These are phyloP conservation scores for Teratosphaeria gauchensis DNA, from an alignment of 2,329 filamentous ascomycete genomes.

Conservation along the genomic window DNA sequence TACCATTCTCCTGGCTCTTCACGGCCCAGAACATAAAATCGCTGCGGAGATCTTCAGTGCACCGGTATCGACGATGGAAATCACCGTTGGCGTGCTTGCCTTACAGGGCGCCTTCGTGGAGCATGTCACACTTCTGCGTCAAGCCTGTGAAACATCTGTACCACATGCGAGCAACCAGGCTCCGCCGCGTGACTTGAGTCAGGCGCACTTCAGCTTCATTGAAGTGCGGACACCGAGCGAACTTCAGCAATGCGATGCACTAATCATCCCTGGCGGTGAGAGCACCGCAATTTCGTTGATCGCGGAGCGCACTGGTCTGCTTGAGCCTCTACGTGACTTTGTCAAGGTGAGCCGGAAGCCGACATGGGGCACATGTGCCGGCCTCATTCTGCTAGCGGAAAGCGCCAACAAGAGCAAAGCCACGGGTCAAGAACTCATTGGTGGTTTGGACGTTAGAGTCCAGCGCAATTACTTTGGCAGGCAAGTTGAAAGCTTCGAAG, in stretches of 20 bases:
- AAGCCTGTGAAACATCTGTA: constrained; percentile 37
- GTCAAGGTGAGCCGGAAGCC: constrained; percentile 78
- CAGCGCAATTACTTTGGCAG: constrained; percentile 92
- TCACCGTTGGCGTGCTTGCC: constrained; percentile 56
- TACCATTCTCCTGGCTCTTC: not conserved
- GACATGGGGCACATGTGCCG: constrained; percentile 93
- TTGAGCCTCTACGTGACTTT: constrained; percentile 79
- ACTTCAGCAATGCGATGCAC: constrained; percentile 63
- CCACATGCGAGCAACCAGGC: constrained; percentile 24
- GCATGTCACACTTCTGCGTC: constrained; percentile 66
- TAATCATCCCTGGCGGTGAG: constrained; percentile 89
- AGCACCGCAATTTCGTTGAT: constrained; percentile 89
- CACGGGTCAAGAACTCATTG: constrained; percentile 86
- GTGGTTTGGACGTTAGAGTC: constrained; percentile 80
- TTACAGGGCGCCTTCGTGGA: constrained; percentile 91
- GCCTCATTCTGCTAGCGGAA: constrained; percentile 81
- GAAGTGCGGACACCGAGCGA: constrained; percentile 71
- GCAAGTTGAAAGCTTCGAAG: constrained; percentile 85
- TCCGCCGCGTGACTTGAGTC: not conserved
- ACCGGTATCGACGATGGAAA: not conserved
- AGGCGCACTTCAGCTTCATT: constrained; percentile 49
- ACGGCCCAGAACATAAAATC: too few species aligned
- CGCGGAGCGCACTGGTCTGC: constrained; percentile 66
- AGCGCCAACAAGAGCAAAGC: constrained; percentile 80
- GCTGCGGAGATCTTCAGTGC: not conserved